Conservation (phyloP, 164 flowering plant genomes). For the Annona squamosa region DNA sequence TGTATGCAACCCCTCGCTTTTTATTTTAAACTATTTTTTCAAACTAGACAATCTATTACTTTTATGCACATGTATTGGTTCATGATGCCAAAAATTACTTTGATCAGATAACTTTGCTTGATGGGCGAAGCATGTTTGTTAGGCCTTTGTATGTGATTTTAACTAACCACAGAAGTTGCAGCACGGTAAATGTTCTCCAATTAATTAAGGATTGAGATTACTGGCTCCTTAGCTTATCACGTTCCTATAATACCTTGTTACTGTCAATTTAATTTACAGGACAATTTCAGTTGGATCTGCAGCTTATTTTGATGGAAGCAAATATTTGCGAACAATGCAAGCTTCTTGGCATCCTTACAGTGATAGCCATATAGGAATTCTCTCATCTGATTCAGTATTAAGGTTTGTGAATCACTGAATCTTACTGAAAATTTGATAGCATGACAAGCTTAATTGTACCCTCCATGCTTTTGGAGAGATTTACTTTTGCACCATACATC, state of each 20-base stretch:
- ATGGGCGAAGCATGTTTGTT: background rate
- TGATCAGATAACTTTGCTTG: background rate
- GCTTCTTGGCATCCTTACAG: constrained; percentile 77
- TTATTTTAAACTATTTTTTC: no score
- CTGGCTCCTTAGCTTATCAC: background rate
- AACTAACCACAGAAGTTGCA: background rate
- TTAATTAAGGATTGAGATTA: background rate
- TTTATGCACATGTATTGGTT: no score
- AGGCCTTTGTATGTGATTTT: background rate
- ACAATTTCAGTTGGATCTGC: constrained; percentile 57
- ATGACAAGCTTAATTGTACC: background rate
- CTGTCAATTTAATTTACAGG: constrained; percentile 35
- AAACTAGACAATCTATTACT: no score
- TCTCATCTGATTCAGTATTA: constrained; percentile 92
- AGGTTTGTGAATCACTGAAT: constrained; percentile 35
- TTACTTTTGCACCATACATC: background rate
- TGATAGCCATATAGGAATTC: constrained; percentile 75
- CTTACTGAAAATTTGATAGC: background rate
- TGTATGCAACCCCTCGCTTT: no score
- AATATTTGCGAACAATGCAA: constrained; percentile 43
- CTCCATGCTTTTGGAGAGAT: background rate
- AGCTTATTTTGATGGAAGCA: constrained; percentile 35
- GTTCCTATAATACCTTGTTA: constrained; percentile 6
- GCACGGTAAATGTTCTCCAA: background rate
- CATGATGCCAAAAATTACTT: no score